These are phyloP conservation scores for Lachancea thermotolerans DNA, from an alignment of 805 yeast species.

Conservation along the genomic window DNA sequence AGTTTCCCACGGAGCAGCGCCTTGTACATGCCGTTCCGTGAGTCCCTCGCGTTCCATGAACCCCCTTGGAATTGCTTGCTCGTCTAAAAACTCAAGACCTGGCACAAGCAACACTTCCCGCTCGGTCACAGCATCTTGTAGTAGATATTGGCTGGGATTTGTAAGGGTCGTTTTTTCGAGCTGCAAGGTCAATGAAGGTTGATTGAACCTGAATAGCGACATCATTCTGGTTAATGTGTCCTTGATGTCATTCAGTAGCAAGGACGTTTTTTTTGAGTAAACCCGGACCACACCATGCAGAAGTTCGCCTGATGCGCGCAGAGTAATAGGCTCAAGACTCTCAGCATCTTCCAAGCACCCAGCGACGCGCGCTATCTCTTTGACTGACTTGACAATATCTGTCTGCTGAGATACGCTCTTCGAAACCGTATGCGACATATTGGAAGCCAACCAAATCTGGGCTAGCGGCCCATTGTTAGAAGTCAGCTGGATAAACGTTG, in stretches of 20 bases:
- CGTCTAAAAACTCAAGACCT: slow-evolving; percentile 37
- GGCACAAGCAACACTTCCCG: slow-evolving; percentile 66
- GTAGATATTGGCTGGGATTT: slow-evolving; percentile 50
- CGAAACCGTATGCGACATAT: slow-evolving; percentile 54
- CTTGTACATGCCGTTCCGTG: slow-evolving; percentile 26
- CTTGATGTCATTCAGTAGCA: slow-evolving; percentile 73
- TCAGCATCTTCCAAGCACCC: slow-evolving; percentile 13
- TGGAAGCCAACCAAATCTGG: slow-evolving; percentile 89
- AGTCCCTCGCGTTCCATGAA: slow-evolving; percentile 16
- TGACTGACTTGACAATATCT: slow-evolving; percentile 58
- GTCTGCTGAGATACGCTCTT: slow-evolving; percentile 68
- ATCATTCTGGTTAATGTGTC: slow-evolving; percentile 69
- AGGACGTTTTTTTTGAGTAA: slow-evolving; percentile 78
- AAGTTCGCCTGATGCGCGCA: slow-evolving; percentile 79
- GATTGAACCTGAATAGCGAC: slow-evolving; percentile 48
- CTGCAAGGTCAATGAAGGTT: slow-evolving; percentile 50
- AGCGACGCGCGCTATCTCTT: slow-evolving; percentile 51
- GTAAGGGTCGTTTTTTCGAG: slow-evolving; percentile 46
- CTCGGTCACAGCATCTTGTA: slow-evolving; percentile 75
- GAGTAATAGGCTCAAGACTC: slow-evolving; percentile 54
- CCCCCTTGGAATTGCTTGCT: slow-evolving; percentile 9
- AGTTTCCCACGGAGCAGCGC: slow-evolving; percentile 29
- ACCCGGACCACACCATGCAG: slow-evolving; percentile 82
- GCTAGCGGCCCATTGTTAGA: slow-evolving; percentile 79
- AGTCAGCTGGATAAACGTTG: slow-evolving; percentile 13